Percentiles rank a stretch among this genome's conserved stretches.
phyloP scores from a whole-genome alignment of 2,329 filamentous ascomycete genomes.

The Metarhizium robertsii region DNA sequence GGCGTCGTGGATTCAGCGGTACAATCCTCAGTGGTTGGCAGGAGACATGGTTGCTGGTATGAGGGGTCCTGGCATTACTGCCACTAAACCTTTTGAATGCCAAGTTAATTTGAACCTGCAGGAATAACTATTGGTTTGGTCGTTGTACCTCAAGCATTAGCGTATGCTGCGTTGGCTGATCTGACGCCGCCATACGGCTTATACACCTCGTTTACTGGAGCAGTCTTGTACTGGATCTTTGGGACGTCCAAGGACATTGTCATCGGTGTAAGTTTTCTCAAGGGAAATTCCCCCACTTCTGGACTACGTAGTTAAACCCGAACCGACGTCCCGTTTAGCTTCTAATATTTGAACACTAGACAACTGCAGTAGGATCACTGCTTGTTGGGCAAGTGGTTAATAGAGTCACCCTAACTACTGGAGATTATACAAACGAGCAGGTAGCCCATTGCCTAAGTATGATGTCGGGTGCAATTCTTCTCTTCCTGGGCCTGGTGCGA shows the following conservation, averaged over 20 bases:
- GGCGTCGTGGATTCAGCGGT: constrained; percentile 57
- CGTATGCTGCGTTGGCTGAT: constrained; percentile 64
- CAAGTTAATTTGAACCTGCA: constrained; percentile 6
- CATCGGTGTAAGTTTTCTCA: constrained; percentile 45
- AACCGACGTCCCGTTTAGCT: background rate
- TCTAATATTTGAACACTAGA: constrained; percentile 31
- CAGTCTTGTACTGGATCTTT: constrained; percentile 74
- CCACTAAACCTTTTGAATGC: background rate
- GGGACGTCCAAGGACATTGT: constrained; percentile 81
- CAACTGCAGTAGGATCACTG: constrained; percentile 41
- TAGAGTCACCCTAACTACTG: constrained; percentile 24
- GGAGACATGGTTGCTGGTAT: constrained; percentile 66
- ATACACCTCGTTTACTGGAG: constrained; percentile 76
- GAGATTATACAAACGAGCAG: constrained; percentile 25
- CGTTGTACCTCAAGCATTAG: constrained; percentile 72
- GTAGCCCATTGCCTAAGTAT: constrained; percentile 36
- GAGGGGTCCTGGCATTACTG: background rate
- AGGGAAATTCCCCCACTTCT: background rate
- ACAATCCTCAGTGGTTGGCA: constrained; percentile 63
- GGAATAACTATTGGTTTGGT: constrained; percentile 50
- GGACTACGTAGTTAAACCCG: background rate
- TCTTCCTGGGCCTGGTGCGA: constrained; percentile 36
- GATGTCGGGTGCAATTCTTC: constrained; percentile 32
- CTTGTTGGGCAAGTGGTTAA: constrained; percentile 38
- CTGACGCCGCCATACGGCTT: constrained; percentile 62